Base-by-base conservation (phyloP, 805 yeast species). In the Starmerella powellii region DNA sequence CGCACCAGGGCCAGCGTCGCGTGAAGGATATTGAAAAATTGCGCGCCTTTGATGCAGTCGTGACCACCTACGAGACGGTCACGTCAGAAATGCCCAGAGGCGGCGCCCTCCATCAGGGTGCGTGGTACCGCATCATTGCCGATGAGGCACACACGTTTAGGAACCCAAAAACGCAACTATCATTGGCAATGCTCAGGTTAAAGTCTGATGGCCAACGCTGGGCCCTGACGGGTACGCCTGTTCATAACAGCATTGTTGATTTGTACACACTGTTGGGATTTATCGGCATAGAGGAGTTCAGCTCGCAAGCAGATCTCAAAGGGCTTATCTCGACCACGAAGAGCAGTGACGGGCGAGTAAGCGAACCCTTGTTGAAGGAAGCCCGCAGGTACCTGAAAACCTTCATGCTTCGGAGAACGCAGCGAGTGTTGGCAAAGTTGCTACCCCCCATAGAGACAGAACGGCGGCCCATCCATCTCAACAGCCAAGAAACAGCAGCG, bases 121-220 rank as follows among this genome's bases (percentile, higher is more conserved):
- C 45, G 19, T 72, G 74, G 72, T 72, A 68, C 62, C 63, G 85
- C 49, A 59, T 76, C n/a, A 67, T 78, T 27, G 58, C 76, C 21
- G 84, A 77, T 61, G 84, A 76, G 53, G 82, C 80, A 2, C 83
- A 76, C 51, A 63, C 64, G 13, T 74, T 77, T 49, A 74, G 75
- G 49, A 76, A 76, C 51, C 59, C 61, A 37, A 57, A 57, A 12
- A 60, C 81, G 0, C 63, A 67, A 46, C 56, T 69, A 4, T 60
- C 78, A 0, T 61, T 55, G 33, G 78, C 78, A 0, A 63, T 71
- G 45, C 63, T 61, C 34, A 56, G 60, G 5, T 41, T 78, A 6
- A 54, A 63, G 21, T 57, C 73, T 18, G 41, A 51, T 1, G 66
- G 68, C 41, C 61, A 79, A 35, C 47, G 51, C 12, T 75, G 80